Percentiles rank a stretch among this genome's conserved stretches.
Evolutionary conservation across 805 yeast species (phyloP).

Genomic region (Zygoascus ofunaensis): DNA sequence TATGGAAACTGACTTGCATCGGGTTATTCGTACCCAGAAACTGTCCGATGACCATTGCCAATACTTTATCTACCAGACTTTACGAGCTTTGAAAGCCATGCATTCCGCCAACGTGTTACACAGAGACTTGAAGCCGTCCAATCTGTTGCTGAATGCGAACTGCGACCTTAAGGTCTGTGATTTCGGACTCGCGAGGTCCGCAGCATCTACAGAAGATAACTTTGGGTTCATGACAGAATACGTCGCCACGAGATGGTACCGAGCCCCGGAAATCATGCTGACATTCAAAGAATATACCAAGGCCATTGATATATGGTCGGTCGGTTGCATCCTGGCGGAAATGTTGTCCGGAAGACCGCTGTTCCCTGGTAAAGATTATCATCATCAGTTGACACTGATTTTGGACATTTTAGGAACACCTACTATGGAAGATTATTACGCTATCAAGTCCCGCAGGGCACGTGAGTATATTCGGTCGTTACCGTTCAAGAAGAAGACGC

Average conservation of each 20-base stretch:
- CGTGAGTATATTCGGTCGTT: slow-evolving; percentile 83
- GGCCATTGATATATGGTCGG: slow-evolving; percentile 97
- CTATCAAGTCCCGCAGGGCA: slow-evolving; percentile 61
- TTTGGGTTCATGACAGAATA: slow-evolving; percentile 95
- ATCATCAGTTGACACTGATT: slow-evolving; percentile 86
- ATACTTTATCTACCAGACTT: slow-evolving; percentile 83
- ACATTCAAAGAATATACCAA: slow-evolving; percentile 90
- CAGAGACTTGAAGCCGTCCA: slow-evolving; percentile 91
- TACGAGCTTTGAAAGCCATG: slow-evolving; percentile 81
- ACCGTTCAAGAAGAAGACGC: slow-evolving; percentile 73
- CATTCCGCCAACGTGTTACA: slow-evolving; percentile 94
- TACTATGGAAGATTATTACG: slow-evolving; percentile 61
- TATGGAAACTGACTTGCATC: slow-evolving; percentile 98
- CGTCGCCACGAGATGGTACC: slow-evolving; percentile 97
- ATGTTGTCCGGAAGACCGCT: slow-evolving; percentile 83
- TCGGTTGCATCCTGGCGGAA: slow-evolving; percentile 95
- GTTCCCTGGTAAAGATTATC: slow-evolving; percentile 92
- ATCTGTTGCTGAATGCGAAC: slow-evolving; percentile 85
- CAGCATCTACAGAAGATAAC: slow-evolving; percentile 70
- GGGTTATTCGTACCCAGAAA: slow-evolving; percentile 82
- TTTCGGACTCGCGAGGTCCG: slow-evolving; percentile 92
- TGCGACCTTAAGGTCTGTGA: slow-evolving; percentile 96
- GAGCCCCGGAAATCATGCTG: slow-evolving; percentile 97
- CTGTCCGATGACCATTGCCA: slow-evolving; percentile 90
- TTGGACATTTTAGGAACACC: slow-evolving; percentile 89